phyloP scores from a whole-genome alignment of 345 rosid genomes.

The Raphanus raphanistrum region DNA sequence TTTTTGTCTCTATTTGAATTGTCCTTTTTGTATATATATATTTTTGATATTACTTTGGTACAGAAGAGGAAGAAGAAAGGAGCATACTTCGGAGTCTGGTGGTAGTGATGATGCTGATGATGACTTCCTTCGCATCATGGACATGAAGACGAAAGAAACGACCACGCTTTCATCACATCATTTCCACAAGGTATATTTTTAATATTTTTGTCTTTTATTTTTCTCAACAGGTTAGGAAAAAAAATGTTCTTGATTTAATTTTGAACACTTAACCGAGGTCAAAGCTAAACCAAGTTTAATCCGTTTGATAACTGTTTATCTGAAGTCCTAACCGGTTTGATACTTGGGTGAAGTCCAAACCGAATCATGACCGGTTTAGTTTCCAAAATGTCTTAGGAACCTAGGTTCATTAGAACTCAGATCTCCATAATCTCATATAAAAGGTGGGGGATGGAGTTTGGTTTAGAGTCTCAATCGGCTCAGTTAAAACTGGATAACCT shows the following conservation, averaged over 20 bases:
- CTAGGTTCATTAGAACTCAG: no score
- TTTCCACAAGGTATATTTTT: conserved; percentile 46
- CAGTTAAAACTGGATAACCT: background rate
- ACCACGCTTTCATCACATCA: conserved; percentile 42
- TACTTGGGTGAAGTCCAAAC: background rate
- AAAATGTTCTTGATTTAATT: background rate
- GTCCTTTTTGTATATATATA: conserved; percentile 10
- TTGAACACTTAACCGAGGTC: background rate
- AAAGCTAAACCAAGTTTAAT: background rate
- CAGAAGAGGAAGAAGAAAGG: conserved; percentile 25
- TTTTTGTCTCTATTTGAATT: conserved; percentile 33
- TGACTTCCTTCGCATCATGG: conserved; percentile 45
- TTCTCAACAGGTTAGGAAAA: background rate
- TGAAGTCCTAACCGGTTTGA: background rate
- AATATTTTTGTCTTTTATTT: background rate
- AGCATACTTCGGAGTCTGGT: conserved; percentile 37
- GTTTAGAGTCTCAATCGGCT: background rate
- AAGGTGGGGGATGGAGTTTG: background rate
- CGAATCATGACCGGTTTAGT: background rate
- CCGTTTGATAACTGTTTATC: background rate
- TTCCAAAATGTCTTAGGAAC: no score
- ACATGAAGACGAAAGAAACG: conserved; percentile 33
- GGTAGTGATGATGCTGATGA: conserved; percentile 35
- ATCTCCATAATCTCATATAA: no score
- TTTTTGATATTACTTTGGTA: conserved; percentile 9